Evolutionary conservation across 2,329 filamentous ascomycete species (phyloP).

Genomic region (Hymenotorrendiella dingleyae): DNA sequence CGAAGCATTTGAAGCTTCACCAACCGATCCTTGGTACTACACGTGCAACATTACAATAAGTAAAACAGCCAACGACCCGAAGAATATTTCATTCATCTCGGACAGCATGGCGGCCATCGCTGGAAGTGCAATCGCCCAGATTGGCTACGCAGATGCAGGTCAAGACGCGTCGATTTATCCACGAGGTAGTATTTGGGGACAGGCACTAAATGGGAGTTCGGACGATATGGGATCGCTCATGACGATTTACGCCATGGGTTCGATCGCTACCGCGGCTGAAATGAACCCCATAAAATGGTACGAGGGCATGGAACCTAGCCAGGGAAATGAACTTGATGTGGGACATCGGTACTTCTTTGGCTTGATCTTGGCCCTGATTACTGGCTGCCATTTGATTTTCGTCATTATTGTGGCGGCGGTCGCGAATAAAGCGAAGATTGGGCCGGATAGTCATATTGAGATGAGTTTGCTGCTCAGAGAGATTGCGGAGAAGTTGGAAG

Average conservation of each 20-base stretch:
- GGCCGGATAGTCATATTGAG: slow-evolving; percentile 20
- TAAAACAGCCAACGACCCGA: slow-evolving; percentile 30
- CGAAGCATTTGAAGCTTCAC: slow-evolving; percentile 35
- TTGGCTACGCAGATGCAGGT: slow-evolving; percentile 31
- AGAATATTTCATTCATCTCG: slow-evolving; percentile 28
- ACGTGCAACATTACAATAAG: slow-evolving; percentile 35
- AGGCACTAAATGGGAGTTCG: slow-evolving; percentile 27
- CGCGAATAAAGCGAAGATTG: slow-evolving; percentile 25
- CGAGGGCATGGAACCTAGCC: slow-evolving; percentile 11
- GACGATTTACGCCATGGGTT: slow-evolving; percentile 33
- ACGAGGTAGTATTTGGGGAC: slow-evolving; percentile 35
- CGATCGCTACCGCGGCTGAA: slow-evolving; percentile 19
- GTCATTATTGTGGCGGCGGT: slow-evolving; percentile 21
- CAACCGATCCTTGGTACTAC: slow-evolving; percentile 36
- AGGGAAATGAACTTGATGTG: slow-evolving; percentile 27
- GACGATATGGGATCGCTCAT: slow-evolving; percentile 34
- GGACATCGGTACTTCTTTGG: slow-evolving; percentile 41
- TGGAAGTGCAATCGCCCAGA: slow-evolving; percentile 35
- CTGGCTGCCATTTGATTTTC: slow-evolving; percentile 20
- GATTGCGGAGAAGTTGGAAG: slow-evolving; percentile 26
- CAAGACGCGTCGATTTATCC: slow-evolving; percentile 37
- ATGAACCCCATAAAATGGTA: slow-evolving; percentile 15
- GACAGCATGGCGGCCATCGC: slow-evolving; percentile 32
- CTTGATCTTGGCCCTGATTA: slow-evolving; percentile 30
- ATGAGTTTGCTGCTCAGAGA: slow-evolving; percentile 25